These are phyloP conservation scores for Cardamine occulta DNA, from an alignment of 345 rosid genomes.

Conservation along the genomic window DNA sequence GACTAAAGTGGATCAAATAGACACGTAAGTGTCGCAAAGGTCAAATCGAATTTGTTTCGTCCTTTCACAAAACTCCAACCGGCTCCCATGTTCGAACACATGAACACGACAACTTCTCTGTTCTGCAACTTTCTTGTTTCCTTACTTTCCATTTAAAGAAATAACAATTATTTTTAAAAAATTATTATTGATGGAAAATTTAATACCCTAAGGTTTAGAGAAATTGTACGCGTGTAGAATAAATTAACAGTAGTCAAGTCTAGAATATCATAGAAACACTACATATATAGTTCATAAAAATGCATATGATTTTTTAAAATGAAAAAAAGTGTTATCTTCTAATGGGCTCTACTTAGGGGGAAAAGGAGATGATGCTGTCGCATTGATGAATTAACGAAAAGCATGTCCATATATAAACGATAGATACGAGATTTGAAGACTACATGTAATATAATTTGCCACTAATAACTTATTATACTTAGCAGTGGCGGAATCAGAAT, in stretches of 20 bases:
- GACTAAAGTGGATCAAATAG: conserved; percentile 12
- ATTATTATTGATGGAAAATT: not conserved
- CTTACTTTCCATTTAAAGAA: not conserved
- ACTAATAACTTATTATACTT: too few species aligned
- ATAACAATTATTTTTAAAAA: not conserved
- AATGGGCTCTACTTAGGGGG: not conserved
- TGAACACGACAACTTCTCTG: conserved; percentile 29
- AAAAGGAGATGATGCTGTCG: not conserved
- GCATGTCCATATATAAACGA: not conserved
- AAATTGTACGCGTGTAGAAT: not conserved
- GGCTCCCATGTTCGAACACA: conserved; percentile 24
- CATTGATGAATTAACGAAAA: not conserved
- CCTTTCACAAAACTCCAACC: conserved; percentile 26
- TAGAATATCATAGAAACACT: too few species aligned
- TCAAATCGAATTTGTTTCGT: conserved; percentile 24
- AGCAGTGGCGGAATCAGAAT: too few species aligned
- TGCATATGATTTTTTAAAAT: too few species aligned
- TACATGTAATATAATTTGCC: not conserved
- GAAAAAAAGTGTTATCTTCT: not conserved
- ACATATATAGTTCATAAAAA: too few species aligned
- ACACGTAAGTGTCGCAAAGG: conserved; percentile 21
- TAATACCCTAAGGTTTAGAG: not conserved
- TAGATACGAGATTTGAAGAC: not conserved
- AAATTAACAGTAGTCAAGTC: not conserved
- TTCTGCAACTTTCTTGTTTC: not conserved